Evolutionary conservation across 352 stramenopile species (phyloP).

Genomic region (Phytophthora uliginosa): DNA sequence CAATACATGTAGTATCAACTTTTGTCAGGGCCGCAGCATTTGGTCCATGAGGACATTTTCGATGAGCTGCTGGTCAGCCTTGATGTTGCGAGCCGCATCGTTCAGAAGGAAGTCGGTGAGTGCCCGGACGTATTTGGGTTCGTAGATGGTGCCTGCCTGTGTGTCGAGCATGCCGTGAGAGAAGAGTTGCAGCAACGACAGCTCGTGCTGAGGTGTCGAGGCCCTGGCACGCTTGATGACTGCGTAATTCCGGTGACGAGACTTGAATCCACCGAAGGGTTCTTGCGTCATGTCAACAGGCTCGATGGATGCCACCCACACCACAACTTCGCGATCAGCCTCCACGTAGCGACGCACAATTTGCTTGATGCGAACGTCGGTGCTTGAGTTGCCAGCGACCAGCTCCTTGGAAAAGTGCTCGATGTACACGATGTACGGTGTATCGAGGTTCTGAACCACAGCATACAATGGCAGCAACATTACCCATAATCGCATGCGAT

Average conservation of each 20-base stretch:
- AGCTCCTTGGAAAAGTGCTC: constrained; percentile 74
- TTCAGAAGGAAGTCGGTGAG: constrained; percentile 62
- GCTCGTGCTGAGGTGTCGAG: constrained; percentile 40
- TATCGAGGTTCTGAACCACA: constrained; percentile 32
- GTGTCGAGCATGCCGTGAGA: constrained; percentile 61
- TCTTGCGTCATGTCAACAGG: constrained; percentile 58
- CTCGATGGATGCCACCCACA: constrained; percentile 65
- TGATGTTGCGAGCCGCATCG: constrained; percentile 47
- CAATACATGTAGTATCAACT: background rate
- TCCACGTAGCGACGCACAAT: constrained; percentile 73
- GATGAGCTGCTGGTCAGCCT: constrained; percentile 53
- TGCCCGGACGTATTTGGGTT: constrained; percentile 46
- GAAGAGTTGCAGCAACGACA: constrained; percentile 61
- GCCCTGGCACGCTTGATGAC: constrained; percentile 53
- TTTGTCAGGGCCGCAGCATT: constrained; percentile 29
- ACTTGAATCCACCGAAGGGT: constrained; percentile 43
- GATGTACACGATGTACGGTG: constrained; percentile 66
- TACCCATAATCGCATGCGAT: background rate
- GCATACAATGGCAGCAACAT: background rate
- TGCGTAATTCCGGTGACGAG: constrained; percentile 66
- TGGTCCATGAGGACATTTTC: constrained; percentile 59
- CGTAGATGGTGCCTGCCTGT: constrained; percentile 36
- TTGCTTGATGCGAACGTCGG: constrained; percentile 65
- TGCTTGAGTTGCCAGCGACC: constrained; percentile 54
- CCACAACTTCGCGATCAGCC: constrained; percentile 63